Conservation (phyloP, 2,329 filamentous ascomycete species). For the Cladosporium sp. region DNA sequence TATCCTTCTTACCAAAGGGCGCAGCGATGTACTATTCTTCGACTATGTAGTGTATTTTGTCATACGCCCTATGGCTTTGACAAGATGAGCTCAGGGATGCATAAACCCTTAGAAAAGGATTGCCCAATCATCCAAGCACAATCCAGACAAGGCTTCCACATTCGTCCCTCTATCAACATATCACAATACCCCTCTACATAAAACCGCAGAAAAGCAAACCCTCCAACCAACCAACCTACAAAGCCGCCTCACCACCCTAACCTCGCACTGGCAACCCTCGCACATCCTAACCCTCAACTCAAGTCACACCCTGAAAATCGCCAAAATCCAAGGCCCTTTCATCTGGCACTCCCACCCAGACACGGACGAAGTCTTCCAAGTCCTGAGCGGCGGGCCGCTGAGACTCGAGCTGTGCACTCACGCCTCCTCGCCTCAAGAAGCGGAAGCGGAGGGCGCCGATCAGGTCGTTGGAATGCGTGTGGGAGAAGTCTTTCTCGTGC, state of each 20-base stretch:
- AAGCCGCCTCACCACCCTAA: conserved; percentile 27
- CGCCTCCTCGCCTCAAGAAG: conserved; percentile 21
- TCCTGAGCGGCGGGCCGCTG: conserved; percentile 31
- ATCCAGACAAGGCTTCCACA: no score
- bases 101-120: no score
- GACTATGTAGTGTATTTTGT: no score
- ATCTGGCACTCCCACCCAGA: conserved; percentile 41
- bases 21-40: no score
- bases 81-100: no score
- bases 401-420: conserved; percentile 23
- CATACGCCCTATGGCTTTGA: no score
- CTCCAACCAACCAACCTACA: conserved; percentile 14
- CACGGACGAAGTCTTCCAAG: conserved; percentile 41
- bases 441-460: conserved; percentile 29
- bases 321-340: conserved; percentile 38
- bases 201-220: not conserved
- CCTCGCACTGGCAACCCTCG: conserved; percentile 14
- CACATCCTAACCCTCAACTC: conserved; percentile 26
- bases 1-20: no score
- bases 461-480: conserved; percentile 26
- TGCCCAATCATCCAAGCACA: no score
- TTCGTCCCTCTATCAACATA: no score
- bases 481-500: conserved; percentile 36
- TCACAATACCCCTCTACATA: no score
- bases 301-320: conserved; percentile 39